Evolutionary conservation across 805 yeast species (phyloP).

Genomic region (Wickerhamomyces sydowiorum): DNA sequence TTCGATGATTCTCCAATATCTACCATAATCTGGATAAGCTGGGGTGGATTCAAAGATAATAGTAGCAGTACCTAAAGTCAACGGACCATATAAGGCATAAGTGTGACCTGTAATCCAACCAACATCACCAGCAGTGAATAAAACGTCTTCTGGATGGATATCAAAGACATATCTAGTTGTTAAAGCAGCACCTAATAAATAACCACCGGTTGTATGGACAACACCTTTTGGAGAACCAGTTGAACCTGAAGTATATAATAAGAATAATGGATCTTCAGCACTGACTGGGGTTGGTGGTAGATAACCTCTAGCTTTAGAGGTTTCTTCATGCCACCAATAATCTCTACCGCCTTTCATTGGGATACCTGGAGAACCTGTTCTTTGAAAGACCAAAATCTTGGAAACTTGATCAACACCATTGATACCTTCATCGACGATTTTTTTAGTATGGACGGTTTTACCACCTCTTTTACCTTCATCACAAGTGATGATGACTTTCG

Average conservation of each 20-base stretch:
- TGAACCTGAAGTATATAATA: constrained; percentile 96
- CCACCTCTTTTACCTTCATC: constrained; percentile 97
- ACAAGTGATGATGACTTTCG: constrained; percentile 83
- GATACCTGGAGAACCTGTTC: constrained; percentile 74
- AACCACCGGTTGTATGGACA: constrained; percentile 92
- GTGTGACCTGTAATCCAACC: constrained; percentile 99
- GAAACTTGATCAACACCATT: constrained; percentile 64
- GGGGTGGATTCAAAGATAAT: constrained; percentile 97
- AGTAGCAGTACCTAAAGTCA: constrained; percentile 81
- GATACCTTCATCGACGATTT: constrained; percentile 92
- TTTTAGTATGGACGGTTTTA: constrained; percentile 84
- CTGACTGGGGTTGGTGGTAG: constrained; percentile 82
- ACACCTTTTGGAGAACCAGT: constrained; percentile 99
- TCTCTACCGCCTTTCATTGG: constrained; percentile 79
- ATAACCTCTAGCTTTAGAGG: constrained; percentile 75
- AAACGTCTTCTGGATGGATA: constrained; percentile 77
- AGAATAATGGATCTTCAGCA: constrained; percentile 91
- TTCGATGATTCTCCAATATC: constrained; percentile 96
- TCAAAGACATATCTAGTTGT: constrained; percentile 93
- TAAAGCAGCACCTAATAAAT: constrained; percentile 84
- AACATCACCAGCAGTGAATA: constrained; percentile 97
- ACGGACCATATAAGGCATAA: constrained; percentile 92
- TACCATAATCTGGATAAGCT: constrained; percentile 89
- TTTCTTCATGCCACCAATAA: constrained; percentile 93
- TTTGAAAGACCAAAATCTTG: constrained; percentile 80